Conservation (phyloP, 2,329 filamentous ascomycete genomes). For the Neofusicoccum kwambonambiense region DNA sequence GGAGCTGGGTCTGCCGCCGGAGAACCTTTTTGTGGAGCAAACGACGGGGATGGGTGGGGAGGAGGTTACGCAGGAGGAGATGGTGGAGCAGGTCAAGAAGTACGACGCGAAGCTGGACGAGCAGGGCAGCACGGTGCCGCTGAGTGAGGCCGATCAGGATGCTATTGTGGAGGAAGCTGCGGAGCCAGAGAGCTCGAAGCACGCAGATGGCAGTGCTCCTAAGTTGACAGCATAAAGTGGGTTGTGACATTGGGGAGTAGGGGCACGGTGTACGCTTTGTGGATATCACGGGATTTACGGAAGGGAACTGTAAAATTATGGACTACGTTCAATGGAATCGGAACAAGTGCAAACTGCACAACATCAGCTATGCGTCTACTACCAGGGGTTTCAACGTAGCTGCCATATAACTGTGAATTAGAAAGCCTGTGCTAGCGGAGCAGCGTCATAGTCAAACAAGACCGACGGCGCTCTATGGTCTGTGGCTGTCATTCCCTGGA, state of each 20-base stretch:
- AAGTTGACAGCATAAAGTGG: not conserved
- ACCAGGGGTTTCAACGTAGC: too few species aligned
- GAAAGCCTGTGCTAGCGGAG: too few species aligned
- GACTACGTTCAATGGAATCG: not conserved
- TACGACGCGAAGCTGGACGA: constrained; percentile 11
- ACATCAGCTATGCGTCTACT: too few species aligned
- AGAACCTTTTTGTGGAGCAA: constrained; percentile 34
- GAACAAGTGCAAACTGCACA: too few species aligned
- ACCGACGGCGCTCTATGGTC: too few species aligned
- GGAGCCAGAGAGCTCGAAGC: not conserved
- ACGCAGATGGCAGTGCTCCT: not conserved
- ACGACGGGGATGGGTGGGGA: constrained; percentile 5
- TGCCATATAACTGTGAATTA: too few species aligned
- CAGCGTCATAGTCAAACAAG: too few species aligned
- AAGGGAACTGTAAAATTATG: constrained; percentile 11
- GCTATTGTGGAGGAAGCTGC: not conserved
- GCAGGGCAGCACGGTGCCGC: not conserved
- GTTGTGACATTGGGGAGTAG: not conserved
- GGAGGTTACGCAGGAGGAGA: constrained; percentile 26
- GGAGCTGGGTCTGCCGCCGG: constrained; percentile 61
- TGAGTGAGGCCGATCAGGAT: not conserved
- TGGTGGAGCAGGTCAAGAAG: constrained; percentile 1
- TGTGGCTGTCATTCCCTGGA: too few species aligned
- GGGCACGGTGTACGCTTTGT: not conserved
- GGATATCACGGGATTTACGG: constrained; percentile 5